phyloP scores from a whole-genome alignment of 495 filamentous ascomycete genomes.

The Podospora conica region DNA sequence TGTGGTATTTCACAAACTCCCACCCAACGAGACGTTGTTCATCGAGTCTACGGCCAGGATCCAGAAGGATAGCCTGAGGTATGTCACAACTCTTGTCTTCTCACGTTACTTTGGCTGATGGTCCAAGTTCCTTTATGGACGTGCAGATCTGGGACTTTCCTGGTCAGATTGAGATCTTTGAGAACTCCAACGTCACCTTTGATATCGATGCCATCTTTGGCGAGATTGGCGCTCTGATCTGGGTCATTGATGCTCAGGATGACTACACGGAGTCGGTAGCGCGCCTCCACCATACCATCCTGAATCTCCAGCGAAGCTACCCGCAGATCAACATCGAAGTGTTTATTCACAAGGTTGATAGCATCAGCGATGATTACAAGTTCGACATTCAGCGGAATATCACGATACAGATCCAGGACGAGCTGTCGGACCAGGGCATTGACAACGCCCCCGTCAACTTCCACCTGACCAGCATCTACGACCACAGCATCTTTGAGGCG shows the following conservation, averaged over 20 bases:
- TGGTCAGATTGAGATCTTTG: constrained; percentile 83
- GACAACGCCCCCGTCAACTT: constrained; percentile 89
- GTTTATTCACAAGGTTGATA: constrained; percentile 97
- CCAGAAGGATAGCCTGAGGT: constrained; percentile 90
- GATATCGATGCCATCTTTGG: constrained; percentile 91
- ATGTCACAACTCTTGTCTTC: constrained; percentile 9
- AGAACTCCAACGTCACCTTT: constrained; percentile 55
- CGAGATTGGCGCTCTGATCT: constrained; percentile 87
- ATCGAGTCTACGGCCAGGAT: constrained; percentile 89
- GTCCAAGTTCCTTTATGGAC: constrained; percentile 86
- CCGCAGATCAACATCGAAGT: constrained; percentile 93
- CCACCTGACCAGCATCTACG: constrained; percentile 94
- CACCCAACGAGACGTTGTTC: constrained; percentile 89
- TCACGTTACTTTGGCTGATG: constrained; percentile 12
- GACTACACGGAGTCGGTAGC: constrained; percentile 87
- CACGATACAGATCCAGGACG: constrained; percentile 92
- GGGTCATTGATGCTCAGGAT: constrained; percentile 97
- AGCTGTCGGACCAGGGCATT: constrained; percentile 83
- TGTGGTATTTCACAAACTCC: constrained; percentile 96
- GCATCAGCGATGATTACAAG: constrained; percentile 88
- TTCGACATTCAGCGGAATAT: constrained; percentile 91
- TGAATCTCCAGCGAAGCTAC: constrained; percentile 79
- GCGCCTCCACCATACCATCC: constrained; percentile 77
- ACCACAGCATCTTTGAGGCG: constrained; percentile 96
- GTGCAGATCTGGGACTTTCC: constrained; percentile 98